Evolutionary conservation across 1,284 basidiomycete genomes (phyloP), one percentile per base, ranked within the genome.

Genomic region (Mycena citricolor): DNA sequence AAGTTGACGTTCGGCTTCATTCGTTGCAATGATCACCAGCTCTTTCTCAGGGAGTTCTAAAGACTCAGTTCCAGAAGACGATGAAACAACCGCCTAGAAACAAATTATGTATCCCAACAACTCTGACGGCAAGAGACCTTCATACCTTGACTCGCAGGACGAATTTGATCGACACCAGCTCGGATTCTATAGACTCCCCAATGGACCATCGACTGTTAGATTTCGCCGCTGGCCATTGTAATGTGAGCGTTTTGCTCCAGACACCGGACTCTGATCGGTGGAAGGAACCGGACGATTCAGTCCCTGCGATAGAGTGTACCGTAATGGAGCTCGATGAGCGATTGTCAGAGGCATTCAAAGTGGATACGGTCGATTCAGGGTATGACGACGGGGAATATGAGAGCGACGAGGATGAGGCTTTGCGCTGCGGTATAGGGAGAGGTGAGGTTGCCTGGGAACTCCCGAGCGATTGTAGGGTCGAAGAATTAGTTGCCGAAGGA

Each of bases 151-250:
- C 71, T 34, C 79, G 77, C 54, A 83, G 68, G 59, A 81, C 81
- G 62, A 86, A 90, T 56, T 73, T 76, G 37, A 90, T 74, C 32
- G 77, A 74, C n/a, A 76, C 79, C 51, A 86, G 61, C 34, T 77
- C 72, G 31, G 82, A 83, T 52, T 76, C 70, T 54, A 86, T 74
- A 16, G 83, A 83, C 66, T 89, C 86, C 13, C 86, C 86, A 46
- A 86, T 73, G 8, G 84, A 76, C 86, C 86, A 90, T 20, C 83
- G 76, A 54, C 74, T 77, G 44, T 73, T 73, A 7, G 83, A 79
- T 57, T 82, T 85, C 39, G 73, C 63, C 31, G 77, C 73, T 6
- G 86, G 86, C 81, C 86, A 86, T 54, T 83, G 81, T 28, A 87
- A 62, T 7, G 81, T 79, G 32, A 88, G 62, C 3, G 75, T 82